Evolutionary conservation across 108 stramenopile genomes (phyloP).

Genomic region (Conticribra weissflogii): DNA sequence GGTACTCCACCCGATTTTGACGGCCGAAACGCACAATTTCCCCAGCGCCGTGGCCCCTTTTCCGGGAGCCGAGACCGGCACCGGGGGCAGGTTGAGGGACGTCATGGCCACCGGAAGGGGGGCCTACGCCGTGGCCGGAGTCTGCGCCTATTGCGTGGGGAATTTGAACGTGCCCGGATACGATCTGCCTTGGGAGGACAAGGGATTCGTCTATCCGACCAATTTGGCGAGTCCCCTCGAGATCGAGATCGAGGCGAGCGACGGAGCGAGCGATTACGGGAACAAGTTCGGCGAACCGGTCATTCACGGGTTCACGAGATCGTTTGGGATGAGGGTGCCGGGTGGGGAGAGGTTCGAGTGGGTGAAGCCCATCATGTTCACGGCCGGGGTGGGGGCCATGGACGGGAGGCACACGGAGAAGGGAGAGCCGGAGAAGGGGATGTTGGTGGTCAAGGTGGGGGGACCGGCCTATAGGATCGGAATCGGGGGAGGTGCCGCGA

Average conservation of each 20-base stretch:
- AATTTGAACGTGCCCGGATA: slow-evolving; percentile 95
- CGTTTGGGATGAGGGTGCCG: slow-evolving; percentile 95
- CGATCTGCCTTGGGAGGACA: slow-evolving; percentile 95
- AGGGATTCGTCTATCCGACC: slow-evolving; percentile 80
- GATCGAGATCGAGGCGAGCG: slow-evolving; percentile 94
- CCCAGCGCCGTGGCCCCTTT: slow-evolving; percentile 99
- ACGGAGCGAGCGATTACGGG: slow-evolving; percentile 99
- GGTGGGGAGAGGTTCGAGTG: slow-evolving; percentile 94
- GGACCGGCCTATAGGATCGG: slow-evolving; percentile 99
- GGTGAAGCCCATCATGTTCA: slow-evolving; percentile 99
- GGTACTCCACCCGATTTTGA: slow-evolving; percentile 93
- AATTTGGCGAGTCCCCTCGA: slow-evolving; percentile 92
- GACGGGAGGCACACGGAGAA: slow-evolving; percentile 91
- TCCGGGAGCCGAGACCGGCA: slow-evolving; percentile 99
- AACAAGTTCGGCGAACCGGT: slow-evolving; percentile 99
- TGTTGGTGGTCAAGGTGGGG: slow-evolving; percentile 98
- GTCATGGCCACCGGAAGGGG: slow-evolving; percentile 99
- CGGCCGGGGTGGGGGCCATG: slow-evolving; percentile 96
- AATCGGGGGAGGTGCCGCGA: slow-evolving; percentile 98
- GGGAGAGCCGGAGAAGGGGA: slow-evolving; percentile 92
- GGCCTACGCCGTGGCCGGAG: slow-evolving; percentile 92
- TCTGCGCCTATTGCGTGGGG: slow-evolving; percentile 97
- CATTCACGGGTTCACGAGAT: slow-evolving; percentile 93
- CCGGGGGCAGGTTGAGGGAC: slow-evolving; percentile 97
- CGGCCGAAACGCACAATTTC: slow-evolving; percentile 99